Evolutionary conservation across 352 stramenopile genomes (phyloP).

Genomic region (Pythium scleroteichum): DNA sequence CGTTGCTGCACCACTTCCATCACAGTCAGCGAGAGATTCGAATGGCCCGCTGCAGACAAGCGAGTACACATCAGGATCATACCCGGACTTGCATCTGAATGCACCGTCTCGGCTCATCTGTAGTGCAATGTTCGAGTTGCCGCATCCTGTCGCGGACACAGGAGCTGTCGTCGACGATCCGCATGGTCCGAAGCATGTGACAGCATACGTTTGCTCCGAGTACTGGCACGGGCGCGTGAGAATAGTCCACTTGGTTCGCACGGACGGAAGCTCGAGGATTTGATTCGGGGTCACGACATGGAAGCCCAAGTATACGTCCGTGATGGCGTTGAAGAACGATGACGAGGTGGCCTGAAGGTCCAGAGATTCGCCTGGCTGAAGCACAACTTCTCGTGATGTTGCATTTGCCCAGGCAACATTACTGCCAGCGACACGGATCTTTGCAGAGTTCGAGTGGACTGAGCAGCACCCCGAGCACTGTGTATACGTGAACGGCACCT

Average conservation of each 20-base stretch:
- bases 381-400: slow-evolving; percentile 37
- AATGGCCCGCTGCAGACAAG: slow-evolving; percentile 56
- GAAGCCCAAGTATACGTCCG: slow-evolving; percentile 71
- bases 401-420: slow-evolving; percentile 37
- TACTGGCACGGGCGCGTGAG: slow-evolving; percentile 62
- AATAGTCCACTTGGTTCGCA: slow-evolving; percentile 57
- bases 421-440: slow-evolving; percentile 43
- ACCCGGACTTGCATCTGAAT: slow-evolving; percentile 36
- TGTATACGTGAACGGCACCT: slow-evolving; percentile 47
- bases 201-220: slow-evolving; percentile 43
- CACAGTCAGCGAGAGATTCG: slow-evolving; percentile 47
- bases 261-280: slow-evolving; percentile 51
- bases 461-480: slow-evolving; percentile 72
- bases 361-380: slow-evolving; percentile 46
- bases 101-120: slow-evolving; percentile 30
- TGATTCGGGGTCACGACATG: slow-evolving; percentile 72
- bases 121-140: slow-evolving; percentile 57
- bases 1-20: slow-evolving; percentile 31
- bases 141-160: slow-evolving; percentile 33
- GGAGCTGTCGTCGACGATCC: slow-evolving; percentile 7
- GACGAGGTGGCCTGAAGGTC: slow-evolving; percentile 53
- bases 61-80: slow-evolving; percentile 49
- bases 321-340: slow-evolving; percentile 54
- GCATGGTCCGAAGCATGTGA: slow-evolving; percentile 53
- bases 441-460: slow-evolving; percentile 49